Percentiles rank a stretch among this genome's conserved stretches.
These are phyloP conservation scores for Kwoniella botswanensis DNA, from an alignment of 768 basidiomycete species.

Conservation along the genomic window DNA sequence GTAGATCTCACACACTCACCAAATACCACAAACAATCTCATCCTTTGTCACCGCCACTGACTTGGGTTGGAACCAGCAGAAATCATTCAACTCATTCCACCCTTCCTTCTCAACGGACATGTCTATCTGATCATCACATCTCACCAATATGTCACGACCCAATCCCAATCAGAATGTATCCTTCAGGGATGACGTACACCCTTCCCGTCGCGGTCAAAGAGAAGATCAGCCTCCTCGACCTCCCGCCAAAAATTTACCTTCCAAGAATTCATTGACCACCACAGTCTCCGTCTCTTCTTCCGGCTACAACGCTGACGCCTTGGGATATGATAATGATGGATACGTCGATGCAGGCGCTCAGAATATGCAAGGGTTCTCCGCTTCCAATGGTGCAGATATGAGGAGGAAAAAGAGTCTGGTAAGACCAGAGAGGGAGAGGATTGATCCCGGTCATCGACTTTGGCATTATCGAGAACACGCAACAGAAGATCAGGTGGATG, in stretches of 20 bases:
- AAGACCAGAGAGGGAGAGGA: conserved; percentile 90
- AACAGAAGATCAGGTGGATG: conserved; percentile 70
- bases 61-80: background rate
- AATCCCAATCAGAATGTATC: conserved; percentile 44
- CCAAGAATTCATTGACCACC: conserved; percentile 37
- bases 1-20: background rate
- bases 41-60: conserved; percentile 13
- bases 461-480: conserved; percentile 93
- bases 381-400: conserved; percentile 54
- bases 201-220: conserved; percentile 40
- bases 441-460: conserved; percentile 89
- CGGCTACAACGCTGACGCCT: conserved; percentile 21
- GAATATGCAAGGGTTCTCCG: conserved; percentile 45
- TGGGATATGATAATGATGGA: conserved; percentile 39
- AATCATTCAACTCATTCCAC: background rate
- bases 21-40: too few relatives aligned
- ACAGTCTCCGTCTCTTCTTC: conserved; percentile 28
- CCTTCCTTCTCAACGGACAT: conserved; percentile 5
- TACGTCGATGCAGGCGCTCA: conserved; percentile 42
- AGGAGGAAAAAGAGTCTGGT: conserved; percentile 89
- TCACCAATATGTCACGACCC: conserved; percentile 45
- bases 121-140: background rate
- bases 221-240: conserved; percentile 47
- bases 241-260: conserved; percentile 39
- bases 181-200: conserved; percentile 42